Percentiles rank a stretch among this genome's conserved stretches.
phyloP scores from a whole-genome alignment of 179 eudicot species.

The Drosera spatulata region DNA sequence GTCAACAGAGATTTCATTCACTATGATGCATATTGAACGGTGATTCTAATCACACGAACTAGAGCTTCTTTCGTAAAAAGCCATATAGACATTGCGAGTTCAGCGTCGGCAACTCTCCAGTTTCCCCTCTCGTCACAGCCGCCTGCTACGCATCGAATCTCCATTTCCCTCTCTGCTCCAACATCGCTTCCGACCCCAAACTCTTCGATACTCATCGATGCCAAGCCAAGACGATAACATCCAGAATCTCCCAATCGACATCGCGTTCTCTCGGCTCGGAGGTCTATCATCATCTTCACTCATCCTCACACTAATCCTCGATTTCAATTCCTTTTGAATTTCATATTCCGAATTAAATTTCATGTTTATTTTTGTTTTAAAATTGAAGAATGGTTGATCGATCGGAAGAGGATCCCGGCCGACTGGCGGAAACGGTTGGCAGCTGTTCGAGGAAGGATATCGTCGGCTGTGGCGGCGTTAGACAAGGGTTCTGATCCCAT shows the following conservation, averaged over 20 bases:
- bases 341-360: background rate
- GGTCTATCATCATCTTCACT: slow-evolving; percentile 20
- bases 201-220: no score
- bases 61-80: no score
- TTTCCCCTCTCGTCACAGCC: no score
- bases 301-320: background rate
- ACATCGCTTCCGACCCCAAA: no score
- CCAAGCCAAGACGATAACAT: slow-evolving; percentile 26
- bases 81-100: no score
- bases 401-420: slow-evolving; percentile 83
- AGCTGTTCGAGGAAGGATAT: slow-evolving; percentile 52
- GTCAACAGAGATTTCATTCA: no score
- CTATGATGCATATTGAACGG: no score
- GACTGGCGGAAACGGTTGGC: slow-evolving; percentile 78
- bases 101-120: no score
- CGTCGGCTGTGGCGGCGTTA: slow-evolving; percentile 58
- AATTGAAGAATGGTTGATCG: slow-evolving; percentile 87
- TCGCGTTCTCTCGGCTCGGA: slow-evolving; percentile 79
- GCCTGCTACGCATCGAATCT: no score
- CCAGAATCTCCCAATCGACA: slow-evolving; percentile 82
- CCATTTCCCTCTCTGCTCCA: no score
- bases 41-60: no score
- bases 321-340: background rate
- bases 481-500: slow-evolving; percentile 73
- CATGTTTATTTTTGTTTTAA: slow-evolving; percentile 11